Conservation (phyloP, 768 basidiomycete genomes). For the Mycena haematopus region DNA sequence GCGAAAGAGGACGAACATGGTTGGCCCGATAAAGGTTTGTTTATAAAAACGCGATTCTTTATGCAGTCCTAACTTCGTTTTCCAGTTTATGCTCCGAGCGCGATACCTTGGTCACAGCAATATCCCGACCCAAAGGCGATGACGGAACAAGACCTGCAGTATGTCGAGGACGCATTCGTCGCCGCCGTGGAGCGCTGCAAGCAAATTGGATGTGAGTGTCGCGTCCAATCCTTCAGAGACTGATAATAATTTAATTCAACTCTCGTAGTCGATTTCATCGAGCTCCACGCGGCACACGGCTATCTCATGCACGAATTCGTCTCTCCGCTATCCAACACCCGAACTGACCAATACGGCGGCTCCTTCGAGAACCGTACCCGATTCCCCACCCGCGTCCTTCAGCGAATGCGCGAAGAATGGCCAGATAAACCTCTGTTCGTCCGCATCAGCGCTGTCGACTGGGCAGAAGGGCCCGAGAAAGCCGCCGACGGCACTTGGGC, state of each 20-base stretch:
- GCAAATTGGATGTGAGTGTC: constrained; percentile 63
- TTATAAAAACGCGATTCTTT: background rate
- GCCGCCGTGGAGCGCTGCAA: constrained; percentile 61
- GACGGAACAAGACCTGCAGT: constrained; percentile 56
- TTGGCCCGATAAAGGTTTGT: constrained; percentile 70
- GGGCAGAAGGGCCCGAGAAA: constrained; percentile 64
- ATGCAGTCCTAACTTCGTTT: background rate
- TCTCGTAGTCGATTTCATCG: constrained; percentile 68
- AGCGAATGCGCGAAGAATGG: constrained; percentile 63
- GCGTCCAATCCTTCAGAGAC: background rate
- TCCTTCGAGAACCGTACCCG: constrained; percentile 75
- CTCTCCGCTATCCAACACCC: constrained; percentile 76
- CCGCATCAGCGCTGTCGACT: constrained; percentile 70
- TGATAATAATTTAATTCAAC: background rate
- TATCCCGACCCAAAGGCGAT: constrained; percentile 66
- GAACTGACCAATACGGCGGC: constrained; percentile 77
- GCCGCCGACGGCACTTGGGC: constrained; percentile 61
- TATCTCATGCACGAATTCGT: constrained; percentile 71
- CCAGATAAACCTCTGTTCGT: constrained; percentile 72
- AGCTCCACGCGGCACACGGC: constrained; percentile 77
- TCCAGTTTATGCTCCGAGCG: constrained; percentile 69
- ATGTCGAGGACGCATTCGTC: constrained; percentile 66
- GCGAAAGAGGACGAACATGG: constrained; percentile 61
- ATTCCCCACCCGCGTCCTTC: constrained; percentile 63
- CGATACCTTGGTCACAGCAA: constrained; percentile 56